Percentiles rank a stretch among this genome's conserved stretches.
Evolutionary conservation across 179 eudicot genomes (phyloP).

Genomic region (Silene coronaria): DNA sequence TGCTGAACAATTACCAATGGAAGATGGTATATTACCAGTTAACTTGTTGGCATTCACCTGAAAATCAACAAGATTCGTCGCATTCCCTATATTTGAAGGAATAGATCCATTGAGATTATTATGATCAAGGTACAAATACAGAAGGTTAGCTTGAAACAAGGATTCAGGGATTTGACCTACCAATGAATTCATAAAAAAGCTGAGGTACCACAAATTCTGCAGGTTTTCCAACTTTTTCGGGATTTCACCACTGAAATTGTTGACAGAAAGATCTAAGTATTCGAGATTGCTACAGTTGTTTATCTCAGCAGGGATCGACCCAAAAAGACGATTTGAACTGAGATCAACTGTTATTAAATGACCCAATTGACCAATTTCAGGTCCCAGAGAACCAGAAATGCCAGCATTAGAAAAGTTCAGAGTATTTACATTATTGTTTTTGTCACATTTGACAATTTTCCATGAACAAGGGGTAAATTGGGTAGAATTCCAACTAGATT

Average conservation of each 20-base stretch:
- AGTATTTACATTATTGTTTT: constrained; percentile 26
- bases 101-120: constrained; percentile 27
- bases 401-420: constrained; percentile 36
- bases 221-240: constrained; percentile 22
- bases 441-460: constrained; percentile 55
- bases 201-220: constrained; percentile 19
- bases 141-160: constrained; percentile 24
- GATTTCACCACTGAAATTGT: constrained; percentile 28
- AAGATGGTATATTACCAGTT: constrained; percentile 23
- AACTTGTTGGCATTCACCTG: constrained; percentile 17
- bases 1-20: constrained; percentile 24
- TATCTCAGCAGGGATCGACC: constrained; percentile 23
- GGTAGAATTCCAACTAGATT: constrained; percentile 57
- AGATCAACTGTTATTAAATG: constrained; percentile 20
- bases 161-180: constrained; percentile 29
- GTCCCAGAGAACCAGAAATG: constrained; percentile 29
- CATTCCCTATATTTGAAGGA: constrained; percentile 29
- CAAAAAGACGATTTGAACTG: constrained; percentile 11
- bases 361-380: constrained; percentile 29
- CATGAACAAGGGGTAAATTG: constrained; percentile 65
- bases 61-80: constrained; percentile 22
- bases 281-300: constrained; percentile 23
- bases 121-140: background rate
- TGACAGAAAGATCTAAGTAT: constrained; percentile 22
- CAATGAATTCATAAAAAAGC: constrained; percentile 20